Conservation (phyloP, 352 stramenopile genomes). For the Pythium phragmitis region DNA sequence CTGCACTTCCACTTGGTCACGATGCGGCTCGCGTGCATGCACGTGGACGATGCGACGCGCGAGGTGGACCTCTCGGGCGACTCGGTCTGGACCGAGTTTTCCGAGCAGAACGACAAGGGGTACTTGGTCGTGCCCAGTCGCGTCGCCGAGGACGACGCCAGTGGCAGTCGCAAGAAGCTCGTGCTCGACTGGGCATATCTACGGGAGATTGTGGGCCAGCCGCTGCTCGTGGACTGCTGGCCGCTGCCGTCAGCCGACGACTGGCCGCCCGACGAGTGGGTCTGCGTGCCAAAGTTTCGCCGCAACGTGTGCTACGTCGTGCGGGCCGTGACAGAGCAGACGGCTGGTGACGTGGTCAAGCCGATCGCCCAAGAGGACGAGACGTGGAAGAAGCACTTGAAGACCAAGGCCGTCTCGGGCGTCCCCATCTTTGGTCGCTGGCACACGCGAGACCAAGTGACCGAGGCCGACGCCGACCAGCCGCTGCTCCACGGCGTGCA, state of each 20-base stretch:
- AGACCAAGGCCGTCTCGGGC: slow-evolving; percentile 63
- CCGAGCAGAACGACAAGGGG: slow-evolving; percentile 85
- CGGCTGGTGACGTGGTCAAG: slow-evolving; percentile 14
- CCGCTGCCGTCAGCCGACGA: slow-evolving; percentile 36
- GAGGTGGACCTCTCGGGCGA: slow-evolving; percentile 61
- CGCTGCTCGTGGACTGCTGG: slow-evolving; percentile 71
- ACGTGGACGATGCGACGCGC: slow-evolving; percentile 64
- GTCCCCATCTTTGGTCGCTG: slow-evolving; percentile 80
- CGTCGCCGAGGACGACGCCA: slow-evolving; percentile 1
- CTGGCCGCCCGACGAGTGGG: slow-evolving; percentile 48
- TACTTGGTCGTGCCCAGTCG: slow-evolving; percentile 70
- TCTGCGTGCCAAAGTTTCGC: slow-evolving; percentile 67
- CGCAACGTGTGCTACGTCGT: slow-evolving; percentile 76
- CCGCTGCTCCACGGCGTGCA: slow-evolving; percentile 70
- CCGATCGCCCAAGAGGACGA: slow-evolving; percentile 41
- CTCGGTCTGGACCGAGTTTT: slow-evolving; percentile 80
- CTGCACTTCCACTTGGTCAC: slow-evolving; percentile 78
- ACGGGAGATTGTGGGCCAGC: slow-evolving; percentile 53
- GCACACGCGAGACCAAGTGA: slow-evolving; percentile 63
- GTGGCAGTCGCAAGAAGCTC: neutral
- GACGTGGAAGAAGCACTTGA: slow-evolving; percentile 51
- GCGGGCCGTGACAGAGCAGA: slow-evolving; percentile 40
- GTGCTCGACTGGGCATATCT: slow-evolving; percentile 70
- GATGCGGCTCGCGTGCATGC: slow-evolving; percentile 81
- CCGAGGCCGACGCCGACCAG: slow-evolving; percentile 54